Conservation (phyloP, 2,329 filamentous ascomycete genomes). For the Fusarium sp. region DNA sequence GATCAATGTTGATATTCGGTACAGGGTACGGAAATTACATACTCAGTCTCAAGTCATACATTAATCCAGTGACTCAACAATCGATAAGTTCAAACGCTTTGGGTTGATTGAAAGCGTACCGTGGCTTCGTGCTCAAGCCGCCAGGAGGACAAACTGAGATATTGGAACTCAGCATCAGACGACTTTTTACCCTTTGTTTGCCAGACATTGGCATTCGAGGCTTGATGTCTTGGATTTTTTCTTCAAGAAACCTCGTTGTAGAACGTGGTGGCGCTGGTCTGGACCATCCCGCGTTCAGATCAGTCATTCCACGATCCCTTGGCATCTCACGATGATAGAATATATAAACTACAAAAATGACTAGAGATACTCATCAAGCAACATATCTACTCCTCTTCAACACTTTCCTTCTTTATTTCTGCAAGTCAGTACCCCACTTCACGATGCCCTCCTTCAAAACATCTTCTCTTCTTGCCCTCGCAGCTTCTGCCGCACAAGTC, state of each 20-base stretch:
- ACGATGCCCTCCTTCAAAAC: constrained; percentile 21
- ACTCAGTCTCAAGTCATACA: too few species aligned
- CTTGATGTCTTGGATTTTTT: constrained; percentile 1
- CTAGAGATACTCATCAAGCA: background rate
- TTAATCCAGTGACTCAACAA: too few species aligned
- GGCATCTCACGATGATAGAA: background rate
- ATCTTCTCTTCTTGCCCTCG: constrained; percentile 5
- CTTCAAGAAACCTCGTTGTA: constrained; percentile 37
- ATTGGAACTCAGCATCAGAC: background rate
- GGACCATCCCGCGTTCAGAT: constrained; percentile 14
- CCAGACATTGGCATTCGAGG: constrained; percentile 15
- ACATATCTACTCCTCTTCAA: background rate
- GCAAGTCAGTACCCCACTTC: background rate
- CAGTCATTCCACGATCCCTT: constrained; percentile 24
- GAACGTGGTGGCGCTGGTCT: constrained; percentile 16
- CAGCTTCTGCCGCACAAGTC: background rate
- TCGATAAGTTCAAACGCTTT: too few species aligned
- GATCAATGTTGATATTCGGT: too few species aligned
- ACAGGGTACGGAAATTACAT: too few species aligned
- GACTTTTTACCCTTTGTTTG: background rate
- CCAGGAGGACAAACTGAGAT: background rate
- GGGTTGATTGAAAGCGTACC: background rate
- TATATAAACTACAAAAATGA: constrained; percentile 8
- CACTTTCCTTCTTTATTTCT: background rate
- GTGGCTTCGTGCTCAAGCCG: constrained; percentile 11